Evolutionary conservation across 805 yeast species (phyloP).

Genomic region (Starmerella scarabaei): DNA sequence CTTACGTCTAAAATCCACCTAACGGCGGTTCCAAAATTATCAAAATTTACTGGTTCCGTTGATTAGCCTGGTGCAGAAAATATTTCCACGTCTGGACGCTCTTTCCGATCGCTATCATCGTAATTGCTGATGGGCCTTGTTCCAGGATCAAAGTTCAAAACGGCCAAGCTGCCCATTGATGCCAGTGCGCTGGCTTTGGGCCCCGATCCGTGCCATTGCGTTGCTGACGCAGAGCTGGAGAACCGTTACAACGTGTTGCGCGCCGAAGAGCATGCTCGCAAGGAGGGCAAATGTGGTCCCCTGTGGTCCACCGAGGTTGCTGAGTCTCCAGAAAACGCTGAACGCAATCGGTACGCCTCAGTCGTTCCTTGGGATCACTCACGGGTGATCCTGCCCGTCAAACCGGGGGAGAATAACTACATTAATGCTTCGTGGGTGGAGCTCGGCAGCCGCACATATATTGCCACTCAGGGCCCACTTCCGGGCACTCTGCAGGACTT

Average conservation of each 20-base stretch:
- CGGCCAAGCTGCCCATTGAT: conserved; percentile 18
- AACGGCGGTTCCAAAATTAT: too few relatives aligned
- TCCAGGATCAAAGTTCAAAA: conserved; percentile 2
- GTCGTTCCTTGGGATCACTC: conserved; percentile 55
- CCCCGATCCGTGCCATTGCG: conserved; percentile 22
- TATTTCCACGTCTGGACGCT: too few relatives aligned
- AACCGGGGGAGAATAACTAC: conserved; percentile 37
- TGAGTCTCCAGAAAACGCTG: conserved; percentile 17
- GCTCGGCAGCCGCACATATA: conserved; percentile 32
- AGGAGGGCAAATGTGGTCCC: conserved; percentile 22
- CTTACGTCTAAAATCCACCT: too few relatives aligned
- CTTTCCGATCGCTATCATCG: too few relatives aligned
- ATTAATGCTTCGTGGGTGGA: conserved; percentile 76
- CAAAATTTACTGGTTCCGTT: too few relatives aligned
- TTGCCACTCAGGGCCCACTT: conserved; percentile 88
- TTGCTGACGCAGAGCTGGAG: conserved; percentile 21
- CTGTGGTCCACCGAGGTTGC: conserved; percentile 21
- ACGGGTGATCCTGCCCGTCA: conserved; percentile 35
- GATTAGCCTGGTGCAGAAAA: too few relatives aligned
- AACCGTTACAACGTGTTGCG: conserved; percentile 21
- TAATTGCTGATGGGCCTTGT: too few relatives aligned
- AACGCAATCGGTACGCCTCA: conserved; percentile 47
- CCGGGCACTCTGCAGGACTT: conserved; percentile 64
- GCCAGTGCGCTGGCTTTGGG: conserved; percentile 11
- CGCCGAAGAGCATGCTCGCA: conserved; percentile 24